A percentile compares a stretch with the other conserved stretches of the same genome.
phyloP scores from a whole-genome alignment of 768 basidiomycete genomes.

The Paxillus rubicundulus region DNA sequence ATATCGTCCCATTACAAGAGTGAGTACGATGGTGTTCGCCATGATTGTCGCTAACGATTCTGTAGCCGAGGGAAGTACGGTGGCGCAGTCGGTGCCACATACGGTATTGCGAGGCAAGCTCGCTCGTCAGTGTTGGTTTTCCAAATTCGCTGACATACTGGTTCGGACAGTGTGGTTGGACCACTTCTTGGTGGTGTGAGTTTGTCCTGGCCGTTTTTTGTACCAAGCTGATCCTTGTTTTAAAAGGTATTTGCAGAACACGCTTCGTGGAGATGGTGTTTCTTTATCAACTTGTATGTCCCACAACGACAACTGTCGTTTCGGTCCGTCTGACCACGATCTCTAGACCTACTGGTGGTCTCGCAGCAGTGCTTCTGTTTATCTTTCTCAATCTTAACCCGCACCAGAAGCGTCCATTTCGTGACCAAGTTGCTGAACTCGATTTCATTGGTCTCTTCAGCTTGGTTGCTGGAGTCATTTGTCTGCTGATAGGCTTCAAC shows the following conservation, averaged over 20 bases:
- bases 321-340: background rate
- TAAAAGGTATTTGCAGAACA: conserved; percentile 65
- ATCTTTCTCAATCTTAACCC: conserved; percentile 75
- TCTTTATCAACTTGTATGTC: conserved; percentile 67
- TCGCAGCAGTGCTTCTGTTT: conserved; percentile 58
- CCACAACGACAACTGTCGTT: background rate
- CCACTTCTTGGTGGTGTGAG: conserved; percentile 81
- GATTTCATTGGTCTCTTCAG: too few relatives aligned
- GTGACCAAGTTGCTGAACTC: conserved; percentile 20
- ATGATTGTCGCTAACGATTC: background rate
- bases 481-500: conserved; percentile 68
- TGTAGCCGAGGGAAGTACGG: conserved; percentile 76
- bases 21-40: conserved; percentile 30
- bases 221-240: too few relatives aligned
- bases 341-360: conserved; percentile 62
- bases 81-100: conserved; percentile 72
- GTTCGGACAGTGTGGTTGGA: conserved; percentile 52
- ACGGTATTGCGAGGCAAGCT: conserved; percentile 59
- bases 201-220: background rate
- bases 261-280: conserved; percentile 81
- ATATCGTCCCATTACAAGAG: conserved; percentile 81
- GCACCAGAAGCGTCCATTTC: conserved; percentile 52
- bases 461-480: conserved; percentile 45
- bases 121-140: background rate
- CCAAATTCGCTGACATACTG: background rate